Evolutionary conservation across 1,284 basidiomycete genomes (phyloP), one percentile per base, ranked within the genome.

Genomic region (Cutaneotrichosporon sp.): DNA sequence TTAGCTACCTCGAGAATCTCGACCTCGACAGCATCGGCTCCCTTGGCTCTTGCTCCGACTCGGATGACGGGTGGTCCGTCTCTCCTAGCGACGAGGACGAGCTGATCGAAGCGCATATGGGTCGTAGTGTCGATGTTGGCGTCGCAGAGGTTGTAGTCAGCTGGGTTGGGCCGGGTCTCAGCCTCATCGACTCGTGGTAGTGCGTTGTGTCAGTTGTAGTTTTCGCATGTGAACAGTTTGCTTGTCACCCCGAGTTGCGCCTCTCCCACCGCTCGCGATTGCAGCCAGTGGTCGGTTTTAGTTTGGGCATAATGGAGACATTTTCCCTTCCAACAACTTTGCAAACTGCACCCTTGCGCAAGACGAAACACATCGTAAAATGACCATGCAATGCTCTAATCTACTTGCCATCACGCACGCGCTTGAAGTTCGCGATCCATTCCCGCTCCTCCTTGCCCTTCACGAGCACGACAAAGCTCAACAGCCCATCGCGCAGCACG

Each of bases 401-500:
- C 46, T 49, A 57, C 45, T 51, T 57, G 22, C 49, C 55, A 41
- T 59, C 57, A 12, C 57, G 46, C n/a, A 37, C 53, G 29, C 45
- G 45, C 77, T 97, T 97, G 78, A 85, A 93, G 55, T 88, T 84
- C n/a, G 86, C 84, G 25, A 97, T 81, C 92, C 93, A 97, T 58
- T 81, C 82, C 69, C 82, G 80, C 70, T 96, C 91, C 51, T 81
- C 81, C n/a, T 79, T 78, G 0, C 90, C 90, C 70, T 85, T 91
- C 2, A 87, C 86, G 50, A 96, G 68, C 8, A 97, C 87, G 16
- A 85, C 84, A 64, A 97, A 88, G 27, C 84, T 85, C 70, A 96
- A 67, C 67, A 88, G 86, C 1, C 90, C 91, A 64, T 94, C 90
- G 59, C 84, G 84, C 52, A 97, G 68, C 62, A 91, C 86, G 44